Percentiles rank a stretch among this genome's conserved stretches.
Conservation (phyloP, 345 rosid genomes). For the Euclidium syriacum region DNA sequence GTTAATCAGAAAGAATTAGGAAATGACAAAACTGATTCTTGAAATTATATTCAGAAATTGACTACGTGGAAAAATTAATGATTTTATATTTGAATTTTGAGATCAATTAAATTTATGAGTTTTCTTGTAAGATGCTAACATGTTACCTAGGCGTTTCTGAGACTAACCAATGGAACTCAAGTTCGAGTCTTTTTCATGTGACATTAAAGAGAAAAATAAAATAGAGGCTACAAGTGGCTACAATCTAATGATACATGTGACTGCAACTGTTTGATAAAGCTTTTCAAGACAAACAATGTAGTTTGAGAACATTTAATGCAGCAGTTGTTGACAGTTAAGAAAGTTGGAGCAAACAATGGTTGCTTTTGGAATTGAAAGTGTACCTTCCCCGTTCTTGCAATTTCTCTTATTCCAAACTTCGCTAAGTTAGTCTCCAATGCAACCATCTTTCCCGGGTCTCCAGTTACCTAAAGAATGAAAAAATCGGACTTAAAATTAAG, state of each 20-base stretch:
- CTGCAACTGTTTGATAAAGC: conserved; percentile 6
- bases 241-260: conserved; percentile 21
- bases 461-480: conserved; percentile 55
- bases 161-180: too few relatives aligned
- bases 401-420: conserved; percentile 91
- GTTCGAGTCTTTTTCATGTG: too few relatives aligned
- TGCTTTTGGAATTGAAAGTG: not conserved
- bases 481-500: not conserved
- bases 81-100: not conserved
- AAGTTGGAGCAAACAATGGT: not conserved
- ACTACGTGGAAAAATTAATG: not conserved
- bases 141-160: not conserved
- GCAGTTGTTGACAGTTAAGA: conserved; percentile 7
- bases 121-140: not conserved
- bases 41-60: not conserved
- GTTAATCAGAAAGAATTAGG: conserved; percentile 9
- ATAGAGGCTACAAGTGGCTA: conserved; percentile 15
- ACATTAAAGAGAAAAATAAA: not conserved
- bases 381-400: conserved; percentile 56
- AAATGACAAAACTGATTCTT: not conserved
- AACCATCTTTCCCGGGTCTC: conserved; percentile 94
- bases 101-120: not conserved
- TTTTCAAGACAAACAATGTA: not conserved
- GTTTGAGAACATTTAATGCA: not conserved
- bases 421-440: conserved; percentile 69